Conservation (phyloP, 306 rosid species). For the Cajanus cajan region DNA sequence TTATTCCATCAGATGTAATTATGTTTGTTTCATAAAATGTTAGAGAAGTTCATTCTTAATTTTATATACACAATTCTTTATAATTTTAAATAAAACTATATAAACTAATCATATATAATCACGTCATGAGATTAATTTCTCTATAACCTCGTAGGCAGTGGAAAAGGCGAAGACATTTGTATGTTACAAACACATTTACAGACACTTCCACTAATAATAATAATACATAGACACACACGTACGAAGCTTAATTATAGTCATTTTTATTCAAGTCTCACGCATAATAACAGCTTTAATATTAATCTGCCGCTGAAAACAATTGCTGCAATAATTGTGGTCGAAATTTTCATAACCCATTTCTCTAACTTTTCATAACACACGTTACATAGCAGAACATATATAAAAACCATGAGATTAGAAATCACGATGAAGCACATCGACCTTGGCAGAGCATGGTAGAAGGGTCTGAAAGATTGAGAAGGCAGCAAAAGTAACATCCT, state of each 20-base stretch:
- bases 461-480: slow-evolving; percentile 38
- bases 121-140: not conserved
- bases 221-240: not conserved
- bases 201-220: not conserved
- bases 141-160: not conserved
- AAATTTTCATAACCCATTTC: not conserved
- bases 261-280: not conserved
- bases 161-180: not conserved
- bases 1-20: not conserved
- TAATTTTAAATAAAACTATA: not conserved
- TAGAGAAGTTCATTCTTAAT: not conserved
- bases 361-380: not conserved
- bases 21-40: not conserved
- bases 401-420: not conserved
- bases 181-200: not conserved
- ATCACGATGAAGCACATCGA: slow-evolving; percentile 30
- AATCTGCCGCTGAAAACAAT: not conserved
- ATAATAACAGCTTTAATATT: not conserved
- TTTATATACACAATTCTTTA: not conserved
- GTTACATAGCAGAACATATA: not conserved
- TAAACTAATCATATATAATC: not conserved
- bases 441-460: slow-evolving; percentile 39
- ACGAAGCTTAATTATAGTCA: not conserved
- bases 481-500: slow-evolving; percentile 30
- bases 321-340: not conserved